These are phyloP conservation scores for Hypericum androsaemum DNA, from an alignment of 345 rosid species.

Conservation along the genomic window DNA sequence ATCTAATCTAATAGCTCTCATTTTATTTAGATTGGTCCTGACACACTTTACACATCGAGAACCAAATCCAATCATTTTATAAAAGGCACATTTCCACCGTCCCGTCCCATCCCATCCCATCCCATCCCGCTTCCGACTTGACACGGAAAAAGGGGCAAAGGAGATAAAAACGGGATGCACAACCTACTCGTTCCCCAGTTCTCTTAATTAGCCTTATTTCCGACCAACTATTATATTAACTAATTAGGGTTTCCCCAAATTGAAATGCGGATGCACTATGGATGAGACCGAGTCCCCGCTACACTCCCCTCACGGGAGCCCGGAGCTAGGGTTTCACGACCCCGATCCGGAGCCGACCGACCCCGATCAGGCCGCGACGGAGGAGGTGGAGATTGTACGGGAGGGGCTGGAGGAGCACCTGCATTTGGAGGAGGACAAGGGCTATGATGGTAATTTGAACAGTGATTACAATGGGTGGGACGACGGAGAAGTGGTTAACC, in stretches of 20 bases:
- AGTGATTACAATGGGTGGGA: too few species aligned
- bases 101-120: too few species aligned
- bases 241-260: slow-evolving; percentile 14
- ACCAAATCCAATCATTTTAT: too few species aligned
- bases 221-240: neutral
- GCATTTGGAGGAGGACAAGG: slow-evolving; percentile 4
- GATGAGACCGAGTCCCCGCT: slow-evolving; percentile 2
- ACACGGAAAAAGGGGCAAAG: too few species aligned
- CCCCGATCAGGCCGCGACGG: slow-evolving; percentile 1
- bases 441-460: neutral
- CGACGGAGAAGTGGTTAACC: too few species aligned
- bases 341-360: slow-evolving; percentile 4
- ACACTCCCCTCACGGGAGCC: neutral
- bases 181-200: neutral
- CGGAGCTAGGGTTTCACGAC: neutral
- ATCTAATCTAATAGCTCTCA: too few species aligned
- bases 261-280: slow-evolving; percentile 18
- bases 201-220: neutral
- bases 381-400: neutral
- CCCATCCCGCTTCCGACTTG: too few species aligned
- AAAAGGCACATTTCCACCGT: too few species aligned
- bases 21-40: too few species aligned
- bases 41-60: too few species aligned
- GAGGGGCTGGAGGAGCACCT: slow-evolving; percentile 9
- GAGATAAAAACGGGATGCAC: too few species aligned